These are phyloP conservation scores for Penicillium sp. DNA, from an alignment of 2,329 filamentous ascomycete genomes.

Conservation along the genomic window DNA sequence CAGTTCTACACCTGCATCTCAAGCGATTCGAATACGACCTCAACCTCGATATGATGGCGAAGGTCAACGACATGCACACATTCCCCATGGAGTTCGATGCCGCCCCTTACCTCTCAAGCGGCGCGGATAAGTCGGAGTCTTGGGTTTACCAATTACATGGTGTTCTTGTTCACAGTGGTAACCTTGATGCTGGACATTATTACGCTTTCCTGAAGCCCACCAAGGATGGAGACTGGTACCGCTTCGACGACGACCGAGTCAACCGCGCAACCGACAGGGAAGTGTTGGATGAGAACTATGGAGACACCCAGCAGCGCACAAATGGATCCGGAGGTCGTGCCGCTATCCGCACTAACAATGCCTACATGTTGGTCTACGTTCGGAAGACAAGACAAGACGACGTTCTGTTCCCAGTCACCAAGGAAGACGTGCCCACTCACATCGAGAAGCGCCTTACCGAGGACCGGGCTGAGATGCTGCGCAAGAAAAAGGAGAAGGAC, in stretches of 20 bases:
- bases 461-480: constrained; percentile 75
- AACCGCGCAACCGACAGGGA: constrained; percentile 91
- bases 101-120: constrained; percentile 80
- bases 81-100: constrained; percentile 60
- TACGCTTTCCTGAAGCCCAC: constrained; percentile 95
- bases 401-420: constrained; percentile 74
- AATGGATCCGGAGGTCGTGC: constrained; percentile 62
- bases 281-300: constrained; percentile 94
- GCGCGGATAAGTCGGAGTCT: constrained; percentile 82
- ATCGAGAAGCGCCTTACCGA: constrained; percentile 78
- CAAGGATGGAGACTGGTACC: constrained; percentile 93
- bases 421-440: constrained; percentile 78
- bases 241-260: constrained; percentile 95
- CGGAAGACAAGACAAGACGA: constrained; percentile 82
- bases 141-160: constrained; percentile 94
- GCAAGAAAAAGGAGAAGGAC: constrained; percentile 81
- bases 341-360: constrained; percentile 73
- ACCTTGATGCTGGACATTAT: constrained; percentile 96
- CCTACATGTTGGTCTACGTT: constrained; percentile 99
- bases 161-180: constrained; percentile 93
- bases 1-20: constrained; percentile 89
- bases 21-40: constrained; percentile 99
- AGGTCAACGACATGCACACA: constrained; percentile 65
- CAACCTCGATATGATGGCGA: constrained; percentile 96
- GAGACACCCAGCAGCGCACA: constrained; percentile 72